Base-by-base conservation (phyloP, 495 filamentous ascomycete species). In the Penicillium parvum region DNA sequence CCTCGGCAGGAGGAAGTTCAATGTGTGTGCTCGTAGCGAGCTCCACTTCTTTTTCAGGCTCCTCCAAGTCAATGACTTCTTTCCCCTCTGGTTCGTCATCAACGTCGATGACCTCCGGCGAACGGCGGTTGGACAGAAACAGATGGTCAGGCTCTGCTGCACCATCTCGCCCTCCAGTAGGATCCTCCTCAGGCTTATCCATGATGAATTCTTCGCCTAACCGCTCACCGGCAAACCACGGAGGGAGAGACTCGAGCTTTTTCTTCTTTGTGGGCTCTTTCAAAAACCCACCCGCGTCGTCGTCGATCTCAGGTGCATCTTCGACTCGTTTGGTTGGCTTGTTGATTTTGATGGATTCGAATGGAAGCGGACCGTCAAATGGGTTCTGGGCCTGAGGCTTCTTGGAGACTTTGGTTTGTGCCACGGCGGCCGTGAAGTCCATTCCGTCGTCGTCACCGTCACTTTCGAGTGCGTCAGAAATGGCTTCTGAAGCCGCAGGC, bases 281-380 rank as follows among this genome's bases (percentile, higher is more conserved):
- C 26, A 81, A 67, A 60, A 91, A 94, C 0, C 89, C 88, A 7
- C 87, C 88, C 15, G 77, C 77, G 37, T 74, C 51, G 4, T 78
- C 75, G 9, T 82, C 81, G 11, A 56, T 43, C 29, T 64, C 44
- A 48, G 33, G 37, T 26, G 49, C 15, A 23, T 37, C 17, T 1
- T 36, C 20, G 14, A 21, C 11, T 25, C 45, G n/a, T 32, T 43
- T 37, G 2, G 23, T 26, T 4, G 14, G 71, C 75, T 58, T 76
- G 69, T 43, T 75, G 49, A 91, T 77, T 54, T 87, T 77, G 1
- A 98, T 70, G 32, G 84, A 86, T 58, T 96, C 88, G 52, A 97
- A 97, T 1, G 91, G 91, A 11, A 97, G 66, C 2, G 90, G 88
- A 0, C 91, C 91, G 53, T 77, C 76, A 57, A 94, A 64, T 25